Evolutionary conservation across 768 basidiomycete species (phyloP).

Genomic region (Xerocomellus amylosporus): DNA sequence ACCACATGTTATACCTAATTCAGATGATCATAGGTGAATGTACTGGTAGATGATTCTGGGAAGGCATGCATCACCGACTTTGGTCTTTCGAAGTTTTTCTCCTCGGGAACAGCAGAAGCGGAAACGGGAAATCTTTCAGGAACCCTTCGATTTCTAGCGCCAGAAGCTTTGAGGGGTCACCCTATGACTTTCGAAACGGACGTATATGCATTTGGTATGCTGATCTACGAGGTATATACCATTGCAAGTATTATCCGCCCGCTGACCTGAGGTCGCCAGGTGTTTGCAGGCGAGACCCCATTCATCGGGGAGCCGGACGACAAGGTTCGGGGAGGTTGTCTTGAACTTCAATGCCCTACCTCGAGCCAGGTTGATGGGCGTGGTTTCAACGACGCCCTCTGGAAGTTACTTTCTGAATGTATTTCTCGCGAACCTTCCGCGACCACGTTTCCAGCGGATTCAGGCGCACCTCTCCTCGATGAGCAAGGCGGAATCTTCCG

Average conservation of each 20-base stretch:
- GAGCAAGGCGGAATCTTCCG: not conserved
- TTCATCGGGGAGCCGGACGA: constrained; percentile 1
- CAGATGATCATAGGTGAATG: constrained; percentile 25
- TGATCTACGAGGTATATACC: constrained; percentile 25
- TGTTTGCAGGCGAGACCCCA: constrained; percentile 7
- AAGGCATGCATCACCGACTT: constrained; percentile 35
- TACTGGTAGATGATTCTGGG: constrained; percentile 31
- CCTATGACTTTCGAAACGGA: constrained; percentile 22
- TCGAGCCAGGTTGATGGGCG: not conserved
- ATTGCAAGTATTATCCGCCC: not conserved
- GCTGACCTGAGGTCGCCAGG: constrained; percentile 1
- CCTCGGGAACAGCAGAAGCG: constrained; percentile 13
- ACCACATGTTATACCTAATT: not conserved
- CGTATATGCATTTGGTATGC: constrained; percentile 33
- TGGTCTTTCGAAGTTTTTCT: constrained; percentile 29
- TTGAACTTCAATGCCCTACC: not conserved
- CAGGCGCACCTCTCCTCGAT: not conserved
- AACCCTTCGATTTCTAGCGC: constrained; percentile 34
- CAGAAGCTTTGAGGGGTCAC: constrained; percentile 21
- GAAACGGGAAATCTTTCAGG: constrained; percentile 19
- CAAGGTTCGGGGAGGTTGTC: not conserved
- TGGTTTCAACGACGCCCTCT: constrained; percentile 2
- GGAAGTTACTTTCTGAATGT: constrained; percentile 5
- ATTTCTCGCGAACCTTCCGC: not conserved
- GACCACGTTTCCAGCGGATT: constrained; percentile 5